phyloP scores from a whole-genome alignment of 2,329 filamentous ascomycete genomes.

The Leptographium galeiforme region DNA sequence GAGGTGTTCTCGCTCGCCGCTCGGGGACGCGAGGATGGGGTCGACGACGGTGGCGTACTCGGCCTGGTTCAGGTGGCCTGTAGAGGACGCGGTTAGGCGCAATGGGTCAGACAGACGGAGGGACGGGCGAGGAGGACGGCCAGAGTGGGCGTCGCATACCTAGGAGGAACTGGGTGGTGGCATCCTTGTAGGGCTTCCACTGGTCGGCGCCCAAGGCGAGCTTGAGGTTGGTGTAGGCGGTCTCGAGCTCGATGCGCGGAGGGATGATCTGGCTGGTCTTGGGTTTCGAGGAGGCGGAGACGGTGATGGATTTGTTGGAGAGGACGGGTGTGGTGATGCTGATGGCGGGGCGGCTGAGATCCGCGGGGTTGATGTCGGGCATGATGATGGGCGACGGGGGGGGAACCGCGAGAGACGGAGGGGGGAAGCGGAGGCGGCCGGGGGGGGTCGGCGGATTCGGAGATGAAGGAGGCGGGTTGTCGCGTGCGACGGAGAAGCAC shows the following conservation, averaged over 20 bases:
- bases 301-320: constrained; percentile 41
- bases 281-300: constrained; percentile 37
- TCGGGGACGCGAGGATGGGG: constrained; percentile 41
- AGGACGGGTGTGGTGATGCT: constrained; percentile 46
- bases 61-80: constrained; percentile 49
- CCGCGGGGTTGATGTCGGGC: constrained; percentile 60
- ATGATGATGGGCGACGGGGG: constrained; percentile 22
- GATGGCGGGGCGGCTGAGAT: constrained; percentile 47
- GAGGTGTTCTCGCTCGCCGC: constrained; percentile 46
- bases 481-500: constrained; percentile 33
- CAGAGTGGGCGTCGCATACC: constrained; percentile 26
- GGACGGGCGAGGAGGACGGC: background rate
- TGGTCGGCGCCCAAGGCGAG: constrained; percentile 44
- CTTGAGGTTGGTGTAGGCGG: constrained; percentile 50
- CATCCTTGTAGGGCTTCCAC: constrained; percentile 52
- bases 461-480: constrained; percentile 14
- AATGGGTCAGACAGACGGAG: background rate
- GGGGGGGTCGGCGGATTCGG: constrained; percentile 8
- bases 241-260: constrained; percentile 53
- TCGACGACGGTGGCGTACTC: constrained; percentile 48
- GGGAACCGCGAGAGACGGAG: constrained; percentile 1
- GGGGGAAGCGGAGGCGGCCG: constrained; percentile 14
- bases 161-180: constrained; percentile 47
- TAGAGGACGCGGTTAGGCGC: background rate
- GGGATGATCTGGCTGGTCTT: constrained; percentile 52